Conservation (phyloP, 148 eudicot species). For the Vaccinium myrtillus region DNA sequence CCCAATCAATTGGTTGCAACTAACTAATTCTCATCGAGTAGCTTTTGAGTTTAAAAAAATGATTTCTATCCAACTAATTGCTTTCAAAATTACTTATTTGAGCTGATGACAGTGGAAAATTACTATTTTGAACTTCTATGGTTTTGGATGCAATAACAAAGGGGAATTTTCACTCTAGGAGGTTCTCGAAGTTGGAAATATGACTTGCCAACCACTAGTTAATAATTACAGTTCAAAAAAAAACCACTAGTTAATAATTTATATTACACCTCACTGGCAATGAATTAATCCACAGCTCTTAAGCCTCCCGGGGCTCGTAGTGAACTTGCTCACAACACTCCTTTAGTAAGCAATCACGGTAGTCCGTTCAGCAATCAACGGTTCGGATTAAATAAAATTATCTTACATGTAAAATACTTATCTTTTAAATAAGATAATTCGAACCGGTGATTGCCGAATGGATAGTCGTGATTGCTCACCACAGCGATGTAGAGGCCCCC, state of each 20-base stretch:
- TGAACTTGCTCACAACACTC: no score
- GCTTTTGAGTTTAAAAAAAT: neutral
- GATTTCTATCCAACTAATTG: neutral
- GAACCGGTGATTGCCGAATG: no score
- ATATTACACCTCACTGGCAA: no score
- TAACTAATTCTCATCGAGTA: conserved; percentile 1
- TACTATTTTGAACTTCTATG: neutral
- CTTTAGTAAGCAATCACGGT: no score
- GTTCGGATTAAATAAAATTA: no score
- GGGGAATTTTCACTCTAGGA: neutral
- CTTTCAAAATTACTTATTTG: neutral
- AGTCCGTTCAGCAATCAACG: no score
- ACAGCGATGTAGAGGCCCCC: no score
- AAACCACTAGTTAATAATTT: neutral
- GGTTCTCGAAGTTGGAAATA: neutral
- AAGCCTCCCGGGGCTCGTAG: no score
- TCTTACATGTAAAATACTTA: no score
- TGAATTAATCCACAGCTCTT: no score
- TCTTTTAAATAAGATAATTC: no score
- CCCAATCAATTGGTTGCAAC: neutral
- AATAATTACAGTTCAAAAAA: neutral
- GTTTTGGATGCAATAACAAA: neutral
- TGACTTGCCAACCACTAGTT: neutral
- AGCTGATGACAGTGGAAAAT: neutral
- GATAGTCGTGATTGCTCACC: no score